These are phyloP conservation scores for Trichoderma oligosporum DNA, from an alignment of 2,329 filamentous ascomycete species.

Conservation along the genomic window DNA sequence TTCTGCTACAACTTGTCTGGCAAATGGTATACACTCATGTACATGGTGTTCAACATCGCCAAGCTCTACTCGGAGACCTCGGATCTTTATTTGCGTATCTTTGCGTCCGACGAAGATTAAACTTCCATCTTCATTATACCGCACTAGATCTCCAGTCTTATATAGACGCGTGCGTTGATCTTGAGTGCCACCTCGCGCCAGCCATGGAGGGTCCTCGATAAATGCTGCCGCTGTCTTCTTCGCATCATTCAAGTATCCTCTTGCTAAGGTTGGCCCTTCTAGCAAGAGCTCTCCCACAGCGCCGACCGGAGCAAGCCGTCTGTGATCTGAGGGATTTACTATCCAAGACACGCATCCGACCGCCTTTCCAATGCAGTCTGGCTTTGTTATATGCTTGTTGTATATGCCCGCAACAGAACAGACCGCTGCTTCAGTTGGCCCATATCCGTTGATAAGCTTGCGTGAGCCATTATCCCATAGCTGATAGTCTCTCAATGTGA, in stretches of 20 bases:
- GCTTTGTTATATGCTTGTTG: too few relatives aligned
- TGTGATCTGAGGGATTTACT: neutral
- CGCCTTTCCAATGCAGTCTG: neutral
- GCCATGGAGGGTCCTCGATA: slow-evolving; percentile 38
- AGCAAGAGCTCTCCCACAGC: slow-evolving; percentile 37
- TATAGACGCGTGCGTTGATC: slow-evolving; percentile 33
- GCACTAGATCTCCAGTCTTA: slow-evolving; percentile 48
- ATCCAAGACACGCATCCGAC: neutral
- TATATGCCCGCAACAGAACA: neutral
- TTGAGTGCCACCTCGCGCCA: neutral
- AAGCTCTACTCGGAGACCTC: slow-evolving; percentile 55
- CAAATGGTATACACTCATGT: neutral
- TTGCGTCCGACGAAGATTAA: slow-evolving; percentile 49
- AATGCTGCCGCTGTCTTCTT: slow-evolving; percentile 43
- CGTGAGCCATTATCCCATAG: too few relatives aligned
- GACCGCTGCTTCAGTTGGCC: slow-evolving; percentile 23
- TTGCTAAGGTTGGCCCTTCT: slow-evolving; percentile 43
- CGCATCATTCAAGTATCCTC: slow-evolving; percentile 47
- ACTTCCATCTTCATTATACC: slow-evolving; percentile 39
- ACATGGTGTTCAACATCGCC: slow-evolving; percentile 26
- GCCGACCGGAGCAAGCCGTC: slow-evolving; percentile 31
- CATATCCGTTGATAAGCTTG: slow-evolving; percentile 23
- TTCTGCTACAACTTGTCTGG: neutral
- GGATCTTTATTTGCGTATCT: slow-evolving; percentile 57
- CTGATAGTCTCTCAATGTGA: slow-evolving; percentile 14